Percentiles rank a stretch among this genome's conserved stretches.
phyloP scores from a whole-genome alignment of 768 basidiomycete genomes.

The Tylopilus intermedius region DNA sequence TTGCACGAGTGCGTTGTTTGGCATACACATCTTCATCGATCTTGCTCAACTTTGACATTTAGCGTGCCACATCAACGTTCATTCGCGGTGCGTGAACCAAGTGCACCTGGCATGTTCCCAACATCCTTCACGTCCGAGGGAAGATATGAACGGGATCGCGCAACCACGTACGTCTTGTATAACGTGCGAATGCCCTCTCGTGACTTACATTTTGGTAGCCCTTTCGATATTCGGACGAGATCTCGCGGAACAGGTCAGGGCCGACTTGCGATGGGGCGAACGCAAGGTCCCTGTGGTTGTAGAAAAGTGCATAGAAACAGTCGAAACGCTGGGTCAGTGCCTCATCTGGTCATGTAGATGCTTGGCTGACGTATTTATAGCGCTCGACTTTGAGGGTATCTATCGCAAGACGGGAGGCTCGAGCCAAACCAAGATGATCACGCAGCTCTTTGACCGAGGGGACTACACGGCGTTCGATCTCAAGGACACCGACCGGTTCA shows the following conservation, averaged over 20 bases:
- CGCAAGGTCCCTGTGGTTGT: constrained; percentile 81
- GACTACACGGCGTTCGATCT: constrained; percentile 89
- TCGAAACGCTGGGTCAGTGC: constrained; percentile 74
- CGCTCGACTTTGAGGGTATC: constrained; percentile 94
- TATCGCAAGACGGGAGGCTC: constrained; percentile 97
- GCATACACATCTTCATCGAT: not conserved
- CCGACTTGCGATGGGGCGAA: constrained; percentile 56
- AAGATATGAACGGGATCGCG: constrained; percentile 26
- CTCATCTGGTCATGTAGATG: not conserved
- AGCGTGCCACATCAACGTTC: constrained; percentile 85
- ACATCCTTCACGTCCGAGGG: constrained; percentile 34
- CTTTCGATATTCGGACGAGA: constrained; percentile 93
- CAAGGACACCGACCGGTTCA: constrained; percentile 81
- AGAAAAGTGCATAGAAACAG: constrained; percentile 92
- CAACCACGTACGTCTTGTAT: constrained; percentile 14
- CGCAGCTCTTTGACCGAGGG: constrained; percentile 89
- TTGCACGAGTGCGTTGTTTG: constrained; percentile 68
- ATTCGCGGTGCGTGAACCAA: constrained; percentile 76
- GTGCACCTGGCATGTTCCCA: constrained; percentile 65
- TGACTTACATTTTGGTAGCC: constrained; percentile 37
- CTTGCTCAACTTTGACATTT: constrained; percentile 3
- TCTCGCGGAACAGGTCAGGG: constrained; percentile 74
- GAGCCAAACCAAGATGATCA: constrained; percentile 87
- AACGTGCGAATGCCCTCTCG: constrained; percentile 11
- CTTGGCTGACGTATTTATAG: constrained; percentile 35